Evolutionary conservation across 1,139 yeast species (phyloP), one percentile per base, ranked within the genome.

Genomic region (Sugiyamaella pinicola): DNA sequence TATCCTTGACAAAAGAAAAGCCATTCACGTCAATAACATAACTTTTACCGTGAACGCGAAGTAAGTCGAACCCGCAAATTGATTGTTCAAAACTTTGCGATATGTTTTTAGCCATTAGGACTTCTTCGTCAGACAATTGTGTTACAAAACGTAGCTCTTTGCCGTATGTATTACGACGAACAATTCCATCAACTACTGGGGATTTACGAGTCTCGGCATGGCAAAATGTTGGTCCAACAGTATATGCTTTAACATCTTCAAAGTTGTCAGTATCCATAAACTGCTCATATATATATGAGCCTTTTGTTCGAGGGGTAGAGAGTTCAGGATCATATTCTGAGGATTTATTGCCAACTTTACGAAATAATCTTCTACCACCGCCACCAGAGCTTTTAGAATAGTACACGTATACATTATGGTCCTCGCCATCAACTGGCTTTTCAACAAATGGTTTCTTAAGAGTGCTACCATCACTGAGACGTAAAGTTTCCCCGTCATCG

Each of bases 341-440:
- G 0, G 96, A 87, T 71, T 95, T 95, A 74, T 95, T 95, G 54
- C 99, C 99, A 55, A 95, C 95, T 68, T 95, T 95, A 61, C 99
- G 80, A 74, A 95, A 95, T 55, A 95, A 74, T 52, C 95, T 77
- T 60, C 99, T 79, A 19, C 99, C 99, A 59, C 99, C 99, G 52
- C 99, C 99, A 49, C 99, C 99, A 52, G 87, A 85, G 53, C 85
- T 80, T 54, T 82, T 80, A 38, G 95, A 87, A 68, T 93, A 93
- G 70, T 95, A 95, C 45, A 95, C 93, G 69, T 86, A 89, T 43
- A 95, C 93, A 68, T 95, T 95, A 71, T 95, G 99, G 69, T 95
- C 96, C 71, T 95, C 99, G 45, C 99, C 99, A 71, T 95, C 97
- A 6, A 93, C 99, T 0, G 99, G 99, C 64, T 95, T 95, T 69